These are phyloP conservation scores for Exophiala sp. DNA, from an alignment of 2,329 filamentous ascomycete genomes.

Conservation along the genomic window DNA sequence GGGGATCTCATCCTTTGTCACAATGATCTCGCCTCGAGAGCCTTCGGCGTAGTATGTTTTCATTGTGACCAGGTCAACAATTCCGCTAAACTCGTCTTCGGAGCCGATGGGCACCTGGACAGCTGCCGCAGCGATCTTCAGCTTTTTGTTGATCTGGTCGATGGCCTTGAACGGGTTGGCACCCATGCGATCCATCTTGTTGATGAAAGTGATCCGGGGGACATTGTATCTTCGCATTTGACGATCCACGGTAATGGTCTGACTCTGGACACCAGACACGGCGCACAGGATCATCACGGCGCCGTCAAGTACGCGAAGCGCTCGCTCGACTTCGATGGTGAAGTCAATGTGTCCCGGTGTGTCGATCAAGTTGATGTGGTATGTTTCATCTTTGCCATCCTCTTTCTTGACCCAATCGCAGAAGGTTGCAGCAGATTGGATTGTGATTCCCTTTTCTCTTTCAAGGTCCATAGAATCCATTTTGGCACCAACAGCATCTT, in stretches of 20 bases:
- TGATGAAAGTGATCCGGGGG: slow-evolving; percentile 91
- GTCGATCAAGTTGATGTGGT: slow-evolving; percentile 98
- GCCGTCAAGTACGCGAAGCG: slow-evolving; percentile 88
- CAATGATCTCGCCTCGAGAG: slow-evolving; percentile 68
- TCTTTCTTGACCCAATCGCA: slow-evolving; percentile 93
- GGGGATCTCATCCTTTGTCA: slow-evolving; percentile 76
- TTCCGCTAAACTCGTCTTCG: slow-evolving; percentile 87
- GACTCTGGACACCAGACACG: slow-evolving; percentile 93
- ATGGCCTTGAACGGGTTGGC: slow-evolving; percentile 97
- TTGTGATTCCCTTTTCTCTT: slow-evolving; percentile 97
- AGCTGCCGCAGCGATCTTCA: slow-evolving; percentile 87
- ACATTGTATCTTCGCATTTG: slow-evolving; percentile 99
- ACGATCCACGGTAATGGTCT: slow-evolving; percentile 96
- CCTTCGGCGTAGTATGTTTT: slow-evolving; percentile 92
- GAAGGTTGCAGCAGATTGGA: slow-evolving; percentile 96
- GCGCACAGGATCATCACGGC: slow-evolving; percentile 98
- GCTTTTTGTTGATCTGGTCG: slow-evolving; percentile 94
- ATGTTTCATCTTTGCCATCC: slow-evolving; percentile 79
- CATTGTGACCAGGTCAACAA: slow-evolving; percentile 90
- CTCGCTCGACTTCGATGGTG: slow-evolving; percentile 96
- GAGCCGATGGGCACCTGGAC: slow-evolving; percentile 91
- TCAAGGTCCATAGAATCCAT: slow-evolving; percentile 99
- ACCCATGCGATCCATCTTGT: slow-evolving; percentile 99
- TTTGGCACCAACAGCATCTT: slow-evolving; percentile 93
- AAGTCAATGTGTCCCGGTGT: slow-evolving; percentile 99